Base-by-base conservation (phyloP, 2,329 filamentous ascomycete genomes). In the Rutstroemia sp. region DNA sequence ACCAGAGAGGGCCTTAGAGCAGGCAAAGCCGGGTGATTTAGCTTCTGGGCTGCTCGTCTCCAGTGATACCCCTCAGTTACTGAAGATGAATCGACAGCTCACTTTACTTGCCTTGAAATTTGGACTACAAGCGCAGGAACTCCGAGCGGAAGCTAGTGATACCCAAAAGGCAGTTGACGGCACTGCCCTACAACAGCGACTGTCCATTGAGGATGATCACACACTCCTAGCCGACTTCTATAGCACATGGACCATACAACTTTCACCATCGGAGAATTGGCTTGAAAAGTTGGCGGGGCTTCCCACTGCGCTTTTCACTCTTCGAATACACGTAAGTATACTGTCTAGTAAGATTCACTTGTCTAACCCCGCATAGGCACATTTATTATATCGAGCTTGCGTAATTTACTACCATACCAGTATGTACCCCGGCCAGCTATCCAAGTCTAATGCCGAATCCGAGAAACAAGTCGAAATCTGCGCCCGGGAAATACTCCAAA, bases 341-440 rank as follows among this genome's bases (percentile, higher is more conserved):
- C 21, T 10, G 9, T 36, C 14, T 19, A 36, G 5, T 14, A 50
- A 10, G 2, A 44, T 9, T 2, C 14, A 17, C 36, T 27, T 27
- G 38, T 38, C 57, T 63, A 48, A 52, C n/a, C 46, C 9, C 40
- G 39, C 14, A 59, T 56, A 75, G 70, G 68, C 74, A 2, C 68
- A 72, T 38, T 65, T 77, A 8, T 70, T 81, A 12, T 79, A 77
- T 65, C 75, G 78, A 60, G 71, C 71, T 19, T 74, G 72, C 45
- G 70, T 77, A 17, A 72, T 82, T 51, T 81, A 79, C 63, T 73
- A 75, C n/a, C 75, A 76, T 55, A 79, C 76, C 5, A 77, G 74
- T 61, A 76, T 82, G 73, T 80, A 75, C 70, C 72, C 74, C 3
- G 68, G 70, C 4, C 79, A 82, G 65, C 66, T 72, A 2, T 61